Base-by-base conservation (phyloP, 441 rosid genomes). In the Eugenia klotzschiana region DNA sequence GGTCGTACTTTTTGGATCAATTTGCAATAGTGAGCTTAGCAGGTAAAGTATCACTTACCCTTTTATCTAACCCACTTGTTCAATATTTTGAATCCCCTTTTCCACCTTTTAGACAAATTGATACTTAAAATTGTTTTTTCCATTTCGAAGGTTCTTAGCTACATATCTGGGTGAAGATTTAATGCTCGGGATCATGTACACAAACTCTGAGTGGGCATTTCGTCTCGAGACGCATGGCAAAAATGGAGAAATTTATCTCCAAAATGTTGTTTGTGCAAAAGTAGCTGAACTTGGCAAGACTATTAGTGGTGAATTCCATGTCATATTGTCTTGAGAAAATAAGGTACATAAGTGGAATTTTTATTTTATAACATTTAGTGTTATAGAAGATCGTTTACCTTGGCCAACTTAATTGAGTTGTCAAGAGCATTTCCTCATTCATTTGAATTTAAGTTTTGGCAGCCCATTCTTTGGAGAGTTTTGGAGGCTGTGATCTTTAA, bases 1-100 rank as follows among this genome's bases (percentile, higher is more conserved):
- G 16, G 94, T 95, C 20, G 95, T 91, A n/a, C 88, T 92, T 51
- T 92, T 93, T n/a, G 98, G 94, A 81, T 86, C 94, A 29, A 93
- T 90, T 80, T 3, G 83, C 53, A 72, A 88, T 53, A 72, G 79
- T 27, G 79, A 87, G 37, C 89, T 93, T 46, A 93, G 96, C 95
- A 90, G 94, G 98, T 86, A 43, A 56, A 49, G n/a, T 53, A 26
- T 74, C 26, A 11, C 73, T 13, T 43, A 60, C 74, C 73, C 22
- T 58, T 58, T 40, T 27, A 27, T 7, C 40, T 29, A 23, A 60
- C 41, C 73, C 41, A 18, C 74, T 60, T 16, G 23, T 27, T 60
- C n/a, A 8, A 29, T 16, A 20, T 29, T 29, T 23, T 0, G 6
- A 29, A 60, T 60, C n/a, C n/a, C 13, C 74, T 37, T 29, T 60